Conservation (phyloP, 495 filamentous ascomycete species). For the Penicillium argentinense region DNA sequence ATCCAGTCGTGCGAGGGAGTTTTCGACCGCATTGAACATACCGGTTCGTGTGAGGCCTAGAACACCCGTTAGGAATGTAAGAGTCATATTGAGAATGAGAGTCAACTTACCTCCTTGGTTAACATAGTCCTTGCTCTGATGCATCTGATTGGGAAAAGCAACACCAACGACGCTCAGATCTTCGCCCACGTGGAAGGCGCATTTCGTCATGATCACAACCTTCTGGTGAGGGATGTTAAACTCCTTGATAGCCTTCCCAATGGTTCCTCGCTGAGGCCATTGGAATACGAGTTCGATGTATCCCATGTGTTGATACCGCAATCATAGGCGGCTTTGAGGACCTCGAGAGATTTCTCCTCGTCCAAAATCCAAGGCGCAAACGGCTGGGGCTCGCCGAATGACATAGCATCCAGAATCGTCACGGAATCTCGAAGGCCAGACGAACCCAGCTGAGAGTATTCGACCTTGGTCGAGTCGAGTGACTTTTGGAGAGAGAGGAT, state of each 20-base stretch:
- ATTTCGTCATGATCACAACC: conserved; percentile 71
- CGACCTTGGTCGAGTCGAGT: conserved; percentile 1
- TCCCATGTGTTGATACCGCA: conserved; percentile 57
- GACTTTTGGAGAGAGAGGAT: conserved; percentile 6
- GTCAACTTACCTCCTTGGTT: conserved; percentile 30
- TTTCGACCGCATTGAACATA: conserved; percentile 63
- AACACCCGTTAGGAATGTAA: background rate
- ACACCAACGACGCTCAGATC: background rate
- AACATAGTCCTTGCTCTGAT: conserved; percentile 32
- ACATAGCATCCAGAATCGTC: conserved; percentile 64
- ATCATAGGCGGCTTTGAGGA: conserved; percentile 66
- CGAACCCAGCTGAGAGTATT: background rate
- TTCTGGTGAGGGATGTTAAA: conserved; percentile 69
- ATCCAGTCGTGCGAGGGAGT: conserved; percentile 54
- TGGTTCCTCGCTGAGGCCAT: conserved; percentile 64
- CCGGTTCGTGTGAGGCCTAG: conserved; percentile 52
- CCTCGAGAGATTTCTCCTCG: conserved; percentile 57
- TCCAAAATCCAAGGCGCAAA: conserved; percentile 55
- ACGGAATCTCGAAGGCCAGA: conserved; percentile 62
- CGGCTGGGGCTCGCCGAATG: conserved; percentile 53
- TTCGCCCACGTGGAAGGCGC: conserved; percentile 15
- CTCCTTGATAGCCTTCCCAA: conserved; percentile 67
- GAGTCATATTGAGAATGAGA: too few relatives aligned
- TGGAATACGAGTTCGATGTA: conserved; percentile 57
- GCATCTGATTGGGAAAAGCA: background rate